Base-by-base conservation (phyloP, 495 filamentous ascomycete genomes). In the Cladorrhinum samala region DNA sequence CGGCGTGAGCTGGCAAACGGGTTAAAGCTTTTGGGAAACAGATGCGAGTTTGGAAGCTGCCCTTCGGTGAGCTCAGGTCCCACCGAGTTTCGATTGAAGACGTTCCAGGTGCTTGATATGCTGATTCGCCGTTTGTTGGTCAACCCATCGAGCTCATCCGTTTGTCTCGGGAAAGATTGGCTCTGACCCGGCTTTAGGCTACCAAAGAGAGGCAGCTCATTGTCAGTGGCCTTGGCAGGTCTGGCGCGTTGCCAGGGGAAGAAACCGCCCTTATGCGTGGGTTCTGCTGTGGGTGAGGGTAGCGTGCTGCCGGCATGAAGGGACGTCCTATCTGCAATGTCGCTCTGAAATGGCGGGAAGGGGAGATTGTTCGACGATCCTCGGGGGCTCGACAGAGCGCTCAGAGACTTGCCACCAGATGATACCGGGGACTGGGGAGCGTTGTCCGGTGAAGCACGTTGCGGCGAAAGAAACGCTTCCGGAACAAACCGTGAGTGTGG, bases 171-270 rank as follows among this genome's bases (percentile, higher is more conserved):
- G 56, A 92, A 86, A 9, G 89, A 94, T 60, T 89, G 88, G 62
- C 88, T 90, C 61, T 95, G 87, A 2, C 80, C 79, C 46, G 83
- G 71, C 63, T 88, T 89, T 25, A 95, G 72, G 33, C 81, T 83
- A 13, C 89, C 89, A 17, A 94, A 65, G 39, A 82, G 74, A 14
- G 83, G 85, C 4, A 83, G 80, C 44, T 86, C 83, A 20, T 87
- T 80, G 9, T 87, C 84, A 45, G 77, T 67, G 2, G 81, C 79
- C 66, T 92, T 94, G 11, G 82, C 81, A 52, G 83, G 83, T 25
- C 64, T 47, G 54, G 84, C 83, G 5, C 87, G 79, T 63, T 82
- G 82, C 58, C 91, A 86, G 27, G 72, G 71, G 55, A 94, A 88
- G 27, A 74, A 74, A 40, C 68, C 65, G 53, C 66, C 62, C 52